These are phyloP conservation scores for Saccharomyces jurei DNA, from an alignment of 805 yeast genomes.

Conservation along the genomic window DNA sequence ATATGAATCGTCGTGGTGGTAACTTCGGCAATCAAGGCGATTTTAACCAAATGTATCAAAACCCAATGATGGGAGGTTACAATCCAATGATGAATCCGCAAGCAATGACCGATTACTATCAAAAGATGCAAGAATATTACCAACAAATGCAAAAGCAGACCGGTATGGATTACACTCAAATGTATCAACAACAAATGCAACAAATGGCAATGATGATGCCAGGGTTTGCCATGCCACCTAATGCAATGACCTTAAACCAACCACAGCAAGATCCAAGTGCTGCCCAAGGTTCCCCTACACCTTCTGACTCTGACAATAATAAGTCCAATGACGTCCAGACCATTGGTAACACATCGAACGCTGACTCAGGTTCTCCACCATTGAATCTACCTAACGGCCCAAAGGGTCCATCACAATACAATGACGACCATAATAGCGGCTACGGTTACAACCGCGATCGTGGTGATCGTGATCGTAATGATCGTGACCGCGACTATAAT, in stretches of 20 bases:
- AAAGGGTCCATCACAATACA: constrained; percentile 27
- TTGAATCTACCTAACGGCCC: constrained; percentile 47
- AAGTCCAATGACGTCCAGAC: constrained; percentile 24
- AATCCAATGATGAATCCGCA: constrained; percentile 38
- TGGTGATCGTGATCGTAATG: constrained; percentile 22
- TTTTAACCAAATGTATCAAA: constrained; percentile 24
- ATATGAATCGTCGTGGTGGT: constrained; percentile 8
- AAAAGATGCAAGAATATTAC: constrained; percentile 49
- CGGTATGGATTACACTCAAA: constrained; percentile 29
- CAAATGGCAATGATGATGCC: constrained; percentile 32
- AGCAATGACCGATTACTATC: constrained; percentile 58
- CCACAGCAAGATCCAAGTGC: constrained; percentile 7
- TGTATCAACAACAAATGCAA: constrained; percentile 33
- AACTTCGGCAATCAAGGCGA: constrained; percentile 14
- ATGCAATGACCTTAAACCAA: constrained; percentile 6
- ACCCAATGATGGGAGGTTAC: constrained; percentile 29
- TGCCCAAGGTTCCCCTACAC: constrained; percentile 8
- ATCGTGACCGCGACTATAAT: constrained; percentile 16
- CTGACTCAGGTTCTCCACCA: constrained; percentile 24
- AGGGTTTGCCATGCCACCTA: constrained; percentile 20
- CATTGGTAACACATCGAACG: constrained; percentile 18
- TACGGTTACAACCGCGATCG: constrained; percentile 5
- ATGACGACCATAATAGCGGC: constrained; percentile 6
- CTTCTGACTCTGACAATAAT: constrained; percentile 12
- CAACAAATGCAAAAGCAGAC: constrained; percentile 31